These are phyloP conservation scores for Maudiozyma saulgeensis DNA, from an alignment of 805 yeast species.

Conservation along the genomic window DNA sequence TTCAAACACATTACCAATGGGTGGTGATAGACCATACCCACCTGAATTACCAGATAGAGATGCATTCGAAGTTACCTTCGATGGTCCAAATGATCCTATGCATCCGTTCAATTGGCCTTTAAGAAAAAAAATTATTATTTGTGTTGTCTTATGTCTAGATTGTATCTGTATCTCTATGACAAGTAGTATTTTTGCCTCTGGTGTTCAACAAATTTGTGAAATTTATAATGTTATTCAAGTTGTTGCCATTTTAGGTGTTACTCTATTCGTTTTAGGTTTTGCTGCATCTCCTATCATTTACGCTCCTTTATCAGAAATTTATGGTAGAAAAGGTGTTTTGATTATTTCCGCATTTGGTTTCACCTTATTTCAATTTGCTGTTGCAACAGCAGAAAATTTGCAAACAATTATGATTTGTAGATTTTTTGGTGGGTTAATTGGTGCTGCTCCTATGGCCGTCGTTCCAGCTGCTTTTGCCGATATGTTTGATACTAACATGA, in stretches of 20 bases:
- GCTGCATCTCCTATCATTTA: conserved; percentile 87
- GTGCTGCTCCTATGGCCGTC: conserved; percentile 78
- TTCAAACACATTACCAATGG: conserved; percentile 38
- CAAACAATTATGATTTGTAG: conserved; percentile 73
- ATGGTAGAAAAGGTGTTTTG: conserved; percentile 59
- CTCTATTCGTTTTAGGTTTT: conserved; percentile 81
- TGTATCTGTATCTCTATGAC: conserved; percentile 60
- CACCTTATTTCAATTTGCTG: conserved; percentile 58
- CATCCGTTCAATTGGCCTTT: conserved; percentile 75
- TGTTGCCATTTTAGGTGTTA: conserved; percentile 63
- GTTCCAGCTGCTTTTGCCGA: conserved; percentile 86
- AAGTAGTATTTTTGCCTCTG: conserved; percentile 73
- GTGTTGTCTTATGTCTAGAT: conserved; percentile 36
- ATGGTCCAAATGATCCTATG: conserved; percentile 69
- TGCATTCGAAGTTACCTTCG: conserved; percentile 57
- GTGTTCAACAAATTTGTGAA: conserved; percentile 38
- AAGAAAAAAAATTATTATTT: conserved; percentile 36
- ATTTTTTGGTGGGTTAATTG: conserved; percentile 71
- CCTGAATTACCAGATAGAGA: conserved; percentile 47
- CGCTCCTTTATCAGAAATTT: conserved; percentile 81
- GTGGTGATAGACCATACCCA: conserved; percentile 56
- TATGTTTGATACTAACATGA: conserved; percentile 49
- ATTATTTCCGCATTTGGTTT: conserved; percentile 48
- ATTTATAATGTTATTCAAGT: conserved; percentile 53
- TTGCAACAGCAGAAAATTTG: conserved; percentile 65